A percentile compares a stretch with the other conserved stretches of the same genome.
These are phyloP conservation scores for Sugiyamaella lignohabitans DNA, from an alignment of 805 yeast species.

Conservation along the genomic window DNA sequence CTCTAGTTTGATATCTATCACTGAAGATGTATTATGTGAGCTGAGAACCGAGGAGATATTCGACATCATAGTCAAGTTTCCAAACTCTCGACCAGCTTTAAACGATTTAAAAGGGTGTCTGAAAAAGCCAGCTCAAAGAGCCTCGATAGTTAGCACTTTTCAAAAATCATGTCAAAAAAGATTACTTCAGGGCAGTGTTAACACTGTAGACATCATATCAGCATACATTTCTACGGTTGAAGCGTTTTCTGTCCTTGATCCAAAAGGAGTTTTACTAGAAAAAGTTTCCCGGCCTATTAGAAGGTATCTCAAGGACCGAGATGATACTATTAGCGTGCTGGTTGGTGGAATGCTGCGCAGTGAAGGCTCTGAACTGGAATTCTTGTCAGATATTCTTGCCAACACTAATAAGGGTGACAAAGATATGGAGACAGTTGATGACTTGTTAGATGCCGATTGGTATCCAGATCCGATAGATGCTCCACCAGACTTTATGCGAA, in stretches of 20 bases:
- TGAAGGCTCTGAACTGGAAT: slow-evolving; percentile 40
- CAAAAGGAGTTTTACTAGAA: slow-evolving; percentile 76
- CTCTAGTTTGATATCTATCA: neutral
- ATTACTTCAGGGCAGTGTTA: slow-evolving; percentile 72
- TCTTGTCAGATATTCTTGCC: slow-evolving; percentile 48
- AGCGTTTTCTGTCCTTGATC: slow-evolving; percentile 72
- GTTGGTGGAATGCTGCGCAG: slow-evolving; percentile 61
- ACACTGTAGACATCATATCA: slow-evolving; percentile 64
- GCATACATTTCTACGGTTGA: slow-evolving; percentile 66
- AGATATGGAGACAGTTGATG: slow-evolving; percentile 30
- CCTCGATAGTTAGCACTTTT: slow-evolving; percentile 46
- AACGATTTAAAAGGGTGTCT: slow-evolving; percentile 53
- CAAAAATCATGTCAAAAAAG: slow-evolving; percentile 38
- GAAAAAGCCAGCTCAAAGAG: slow-evolving; percentile 42
- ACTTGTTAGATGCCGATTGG: slow-evolving; percentile 54
- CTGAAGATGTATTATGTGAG: slow-evolving; percentile 19
- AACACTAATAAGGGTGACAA: slow-evolving; percentile 9
- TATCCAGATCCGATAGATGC: slow-evolving; percentile 86
- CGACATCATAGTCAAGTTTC: slow-evolving; percentile 49
- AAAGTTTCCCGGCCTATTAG: slow-evolving; percentile 73
- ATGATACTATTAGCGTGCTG: slow-evolving; percentile 63
- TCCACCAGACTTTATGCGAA: slow-evolving; percentile 69
- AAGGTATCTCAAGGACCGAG: slow-evolving; percentile 59
- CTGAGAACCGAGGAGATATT: slow-evolving; percentile 54
- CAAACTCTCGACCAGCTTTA: slow-evolving; percentile 47